Evolutionary conservation across 1,284 basidiomycete genomes (phyloP).

Genomic region (Tremellales sp.): DNA sequence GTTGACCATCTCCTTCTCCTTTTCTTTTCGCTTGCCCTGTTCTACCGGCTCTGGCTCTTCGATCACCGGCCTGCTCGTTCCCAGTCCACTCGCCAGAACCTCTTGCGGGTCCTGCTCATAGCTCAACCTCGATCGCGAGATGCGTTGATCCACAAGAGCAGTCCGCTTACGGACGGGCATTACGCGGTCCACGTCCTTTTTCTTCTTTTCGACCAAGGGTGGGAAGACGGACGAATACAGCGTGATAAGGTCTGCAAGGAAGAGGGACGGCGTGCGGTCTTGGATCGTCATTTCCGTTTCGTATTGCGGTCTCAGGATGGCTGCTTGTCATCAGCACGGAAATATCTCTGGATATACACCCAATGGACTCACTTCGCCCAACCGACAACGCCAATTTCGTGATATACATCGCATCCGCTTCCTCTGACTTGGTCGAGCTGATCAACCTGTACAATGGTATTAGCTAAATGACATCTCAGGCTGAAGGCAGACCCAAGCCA

Average conservation of each 20-base stretch:
- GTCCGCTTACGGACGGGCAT: slow-evolving; percentile 80
- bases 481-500: slow-evolving; percentile 34
- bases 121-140: slow-evolving; percentile 56
- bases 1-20: slow-evolving; percentile 7
- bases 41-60: slow-evolving; percentile 8
- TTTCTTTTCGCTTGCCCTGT: slow-evolving; percentile 5
- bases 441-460: slow-evolving; percentile 56
- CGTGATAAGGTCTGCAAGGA: slow-evolving; percentile 78
- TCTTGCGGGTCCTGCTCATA: slow-evolving; percentile 50
- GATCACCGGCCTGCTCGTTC: slow-evolving; percentile 9
- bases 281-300: slow-evolving; percentile 80
- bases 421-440: slow-evolving; percentile 61
- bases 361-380: slow-evolving; percentile 65
- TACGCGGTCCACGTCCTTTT: slow-evolving; percentile 75
- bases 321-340: slow-evolving; percentile 46
- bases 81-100: slow-evolving; percentile 36
- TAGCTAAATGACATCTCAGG: not conserved
- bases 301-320: slow-evolving; percentile 72
- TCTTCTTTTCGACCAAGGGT: slow-evolving; percentile 74
- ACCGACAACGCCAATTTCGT: slow-evolving; percentile 82
- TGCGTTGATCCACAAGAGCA: slow-evolving; percentile 79
- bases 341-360: not conserved
- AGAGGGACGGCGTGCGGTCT: slow-evolving; percentile 73
- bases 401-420: slow-evolving; percentile 69
- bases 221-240: slow-evolving; percentile 75